Conservation (phyloP, 176 grass and related monocot genomes). For the Puccinellia tenuiflora region DNA sequence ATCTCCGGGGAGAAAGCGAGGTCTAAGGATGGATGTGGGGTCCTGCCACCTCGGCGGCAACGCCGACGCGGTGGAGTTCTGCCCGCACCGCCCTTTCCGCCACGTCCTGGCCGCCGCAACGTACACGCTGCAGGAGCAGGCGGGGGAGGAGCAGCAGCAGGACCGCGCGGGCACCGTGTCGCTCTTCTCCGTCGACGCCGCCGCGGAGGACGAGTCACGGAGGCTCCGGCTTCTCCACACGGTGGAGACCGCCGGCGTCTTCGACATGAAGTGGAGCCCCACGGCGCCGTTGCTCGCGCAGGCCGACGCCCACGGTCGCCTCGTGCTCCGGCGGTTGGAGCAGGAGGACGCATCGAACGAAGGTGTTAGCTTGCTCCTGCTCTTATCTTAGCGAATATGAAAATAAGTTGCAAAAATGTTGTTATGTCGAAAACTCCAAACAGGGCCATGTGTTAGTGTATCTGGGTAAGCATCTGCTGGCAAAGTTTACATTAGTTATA, state of each 20-base stretch:
- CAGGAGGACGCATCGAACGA: slow-evolving; percentile 23
- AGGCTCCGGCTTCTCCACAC: slow-evolving; percentile 50
- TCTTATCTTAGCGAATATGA: not conserved
- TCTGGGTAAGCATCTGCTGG: not conserved
- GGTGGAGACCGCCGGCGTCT: slow-evolving; percentile 56
- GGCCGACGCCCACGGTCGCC: slow-evolving; percentile 71
- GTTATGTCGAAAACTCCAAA: not conserved
- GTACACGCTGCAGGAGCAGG: slow-evolving; percentile 77
- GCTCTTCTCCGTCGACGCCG: slow-evolving; percentile 43
- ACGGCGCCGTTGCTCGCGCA: slow-evolving; percentile 58
- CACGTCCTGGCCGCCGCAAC: slow-evolving; percentile 72
- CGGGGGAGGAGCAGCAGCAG: slow-evolving; percentile 39
- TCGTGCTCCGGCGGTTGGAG: slow-evolving; percentile 48
- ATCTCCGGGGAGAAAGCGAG: not conserved
- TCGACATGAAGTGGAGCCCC: slow-evolving; percentile 91
- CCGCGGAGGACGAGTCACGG: slow-evolving; percentile 11
- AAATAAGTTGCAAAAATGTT: not conserved
- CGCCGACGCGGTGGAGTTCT: slow-evolving; percentile 88
- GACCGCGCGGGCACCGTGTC: slow-evolving; percentile 62
- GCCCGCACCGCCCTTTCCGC: slow-evolving; percentile 50
- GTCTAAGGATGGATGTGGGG: slow-evolving; percentile 57
- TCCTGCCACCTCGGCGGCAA: slow-evolving; percentile 73
- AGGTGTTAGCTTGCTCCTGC: slow-evolving; percentile 3
- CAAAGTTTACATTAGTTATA: not conserved
- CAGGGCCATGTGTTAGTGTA: not conserved